phyloP scores from a whole-genome alignment of 768 basidiomycete genomes.

The Coprinellus aureogranulatus region DNA sequence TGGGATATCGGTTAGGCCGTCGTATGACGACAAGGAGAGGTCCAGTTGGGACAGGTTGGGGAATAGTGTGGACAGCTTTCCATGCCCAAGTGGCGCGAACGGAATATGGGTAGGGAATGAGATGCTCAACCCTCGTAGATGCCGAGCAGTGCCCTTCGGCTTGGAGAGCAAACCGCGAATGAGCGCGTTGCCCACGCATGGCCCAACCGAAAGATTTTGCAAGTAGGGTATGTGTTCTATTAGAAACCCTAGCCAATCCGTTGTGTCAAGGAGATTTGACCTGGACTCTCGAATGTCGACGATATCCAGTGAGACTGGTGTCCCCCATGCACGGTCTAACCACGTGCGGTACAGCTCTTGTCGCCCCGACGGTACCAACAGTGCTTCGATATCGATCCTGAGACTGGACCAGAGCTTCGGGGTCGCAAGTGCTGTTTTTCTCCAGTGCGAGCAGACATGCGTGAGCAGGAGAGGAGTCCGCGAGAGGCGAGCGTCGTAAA shows the following conservation, averaged over 20 bases:
- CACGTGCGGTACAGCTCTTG: not conserved
- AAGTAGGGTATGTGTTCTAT: not conserved
- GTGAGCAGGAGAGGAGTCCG: not conserved
- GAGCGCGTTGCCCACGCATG: not conserved
- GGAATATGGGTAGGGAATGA: not conserved
- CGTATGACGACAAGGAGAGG: not conserved
- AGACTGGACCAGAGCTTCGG: not conserved
- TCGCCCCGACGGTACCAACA: not conserved
- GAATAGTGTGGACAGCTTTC: not conserved
- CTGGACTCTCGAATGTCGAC: not conserved
- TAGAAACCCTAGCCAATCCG: not conserved
- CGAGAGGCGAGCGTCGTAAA: not conserved
- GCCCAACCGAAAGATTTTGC: not conserved
- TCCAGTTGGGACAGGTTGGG: not conserved
- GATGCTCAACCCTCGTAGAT: not conserved
- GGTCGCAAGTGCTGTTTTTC: not conserved
- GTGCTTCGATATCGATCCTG: not conserved
- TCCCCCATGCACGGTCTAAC: conserved; percentile 1
- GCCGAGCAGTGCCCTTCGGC: not conserved
- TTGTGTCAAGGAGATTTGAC: not conserved
- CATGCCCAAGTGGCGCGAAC: not conserved
- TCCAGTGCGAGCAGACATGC: not conserved
- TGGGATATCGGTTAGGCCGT: not conserved
- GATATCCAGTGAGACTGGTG: not conserved
- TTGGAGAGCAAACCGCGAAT: not conserved